A percentile compares a stretch with the other conserved stretches of the same genome.
These are phyloP conservation scores for Rhododendron kiyosumense DNA, from an alignment of 148 eudicot species.

Conservation along the genomic window DNA sequence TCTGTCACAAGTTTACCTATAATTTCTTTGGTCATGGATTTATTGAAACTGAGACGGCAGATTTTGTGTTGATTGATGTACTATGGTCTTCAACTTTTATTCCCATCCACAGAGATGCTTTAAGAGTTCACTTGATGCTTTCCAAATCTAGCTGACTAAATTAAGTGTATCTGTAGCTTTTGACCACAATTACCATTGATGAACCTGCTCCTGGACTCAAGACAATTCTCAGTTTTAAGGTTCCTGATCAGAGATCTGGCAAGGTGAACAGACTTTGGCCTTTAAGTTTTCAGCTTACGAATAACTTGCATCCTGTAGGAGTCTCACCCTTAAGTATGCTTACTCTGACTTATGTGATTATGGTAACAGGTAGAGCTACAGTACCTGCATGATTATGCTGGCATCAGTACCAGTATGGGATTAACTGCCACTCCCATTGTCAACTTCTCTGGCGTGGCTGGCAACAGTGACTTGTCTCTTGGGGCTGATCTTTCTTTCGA, in stretches of 20 bases:
- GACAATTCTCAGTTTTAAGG: constrained; percentile 72
- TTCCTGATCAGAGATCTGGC: constrained; percentile 92
- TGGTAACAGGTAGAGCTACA: constrained; percentile 76
- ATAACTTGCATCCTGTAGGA: neutral
- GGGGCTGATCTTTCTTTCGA: constrained; percentile 92
- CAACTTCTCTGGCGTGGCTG: constrained; percentile 87
- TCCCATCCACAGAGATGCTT: neutral
- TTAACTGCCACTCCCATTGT: constrained; percentile 79
- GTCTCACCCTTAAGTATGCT: neutral
- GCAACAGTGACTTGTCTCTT: constrained; percentile 47
- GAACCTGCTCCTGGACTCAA: constrained; percentile 94
- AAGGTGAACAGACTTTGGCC: constrained; percentile 41
- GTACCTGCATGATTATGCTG: constrained; percentile 90
- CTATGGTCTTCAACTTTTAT: neutral
- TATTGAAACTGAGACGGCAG: neutral
- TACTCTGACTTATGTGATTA: neutral
- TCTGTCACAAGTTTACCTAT: neutral
- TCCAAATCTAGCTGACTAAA: neutral
- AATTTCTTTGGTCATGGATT: neutral
- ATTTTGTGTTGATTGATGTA: neutral
- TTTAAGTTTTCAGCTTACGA: neutral
- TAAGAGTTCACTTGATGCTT: neutral
- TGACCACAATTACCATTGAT: constrained; percentile 74
- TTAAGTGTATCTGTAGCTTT: constrained; percentile 31
- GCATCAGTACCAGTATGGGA: constrained; percentile 86